Evolutionary conservation across 768 basidiomycete species (phyloP).

Genomic region (Sarcomyxa edulis): DNA sequence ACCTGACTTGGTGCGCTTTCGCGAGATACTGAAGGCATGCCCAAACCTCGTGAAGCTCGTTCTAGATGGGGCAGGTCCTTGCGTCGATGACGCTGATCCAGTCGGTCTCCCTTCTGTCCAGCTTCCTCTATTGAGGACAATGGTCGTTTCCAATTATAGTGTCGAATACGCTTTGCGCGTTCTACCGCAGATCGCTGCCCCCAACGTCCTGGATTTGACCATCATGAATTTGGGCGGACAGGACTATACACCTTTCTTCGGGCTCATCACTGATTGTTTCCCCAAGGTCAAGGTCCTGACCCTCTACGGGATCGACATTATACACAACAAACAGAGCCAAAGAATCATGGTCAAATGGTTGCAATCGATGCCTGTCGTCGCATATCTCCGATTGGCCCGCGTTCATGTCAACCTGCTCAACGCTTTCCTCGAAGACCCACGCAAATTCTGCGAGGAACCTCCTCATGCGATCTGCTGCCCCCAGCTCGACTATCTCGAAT

Average conservation of each 20-base stretch:
- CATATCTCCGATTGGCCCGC: constrained; percentile 43
- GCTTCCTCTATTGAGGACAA: constrained; percentile 43
- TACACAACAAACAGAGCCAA: constrained; percentile 16
- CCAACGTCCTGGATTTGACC: constrained; percentile 52
- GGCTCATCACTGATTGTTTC: constrained; percentile 39
- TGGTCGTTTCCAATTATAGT: constrained; percentile 55
- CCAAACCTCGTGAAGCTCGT: constrained; percentile 49
- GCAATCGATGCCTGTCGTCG: constrained; percentile 51
- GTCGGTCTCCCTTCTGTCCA: constrained; percentile 29
- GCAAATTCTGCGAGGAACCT: constrained; percentile 5
- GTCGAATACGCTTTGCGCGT: constrained; percentile 41
- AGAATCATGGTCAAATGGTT: constrained; percentile 42
- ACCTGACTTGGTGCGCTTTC: constrained; percentile 47
- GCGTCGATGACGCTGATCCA: constrained; percentile 19
- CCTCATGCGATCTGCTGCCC: constrained; percentile 32
- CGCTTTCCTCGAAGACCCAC: constrained; percentile 40
- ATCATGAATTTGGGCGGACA: constrained; percentile 47
- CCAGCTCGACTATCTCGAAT: constrained; percentile 39
- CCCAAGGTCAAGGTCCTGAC: constrained; percentile 51
- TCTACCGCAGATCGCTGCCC: constrained; percentile 46
- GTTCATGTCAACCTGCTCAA: constrained; percentile 37
- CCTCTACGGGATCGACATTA: constrained; percentile 38
- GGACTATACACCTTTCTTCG: constrained; percentile 47
- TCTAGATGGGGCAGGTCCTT: constrained; percentile 61
- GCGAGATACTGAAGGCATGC: constrained; percentile 42